Base-by-base conservation (phyloP, 2,329 filamentous ascomycete genomes). In the Diaporthe sp. region DNA sequence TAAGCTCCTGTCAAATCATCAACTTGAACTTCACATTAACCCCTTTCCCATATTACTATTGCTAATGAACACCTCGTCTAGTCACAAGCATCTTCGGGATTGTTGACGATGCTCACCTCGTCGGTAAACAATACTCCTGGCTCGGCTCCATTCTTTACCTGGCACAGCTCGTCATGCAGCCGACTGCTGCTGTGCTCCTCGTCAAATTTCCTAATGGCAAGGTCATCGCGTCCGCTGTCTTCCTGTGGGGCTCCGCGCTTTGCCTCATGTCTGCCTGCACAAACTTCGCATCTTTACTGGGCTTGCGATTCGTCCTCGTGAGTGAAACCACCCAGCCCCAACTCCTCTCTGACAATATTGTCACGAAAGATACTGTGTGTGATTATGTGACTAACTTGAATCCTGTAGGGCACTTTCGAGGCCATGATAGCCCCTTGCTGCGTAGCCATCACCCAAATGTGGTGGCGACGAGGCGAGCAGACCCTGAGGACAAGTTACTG, bases 111-210 rank as follows among this genome's bases (percentile, higher is more conserved):
- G 85, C 87, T 0, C 77, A 86, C 42, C 83, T 89, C 10, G 80
- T 83, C n/a, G 86, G 84, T 25, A 80, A 84, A 42, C 82, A 89
- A 71, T 86, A 84, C 77, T 91, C 90, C 2, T 92, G 90, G 90
- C 86, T 92, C 0, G 88, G 89, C 0, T 91, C 89, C 2, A 87
- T 92, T 69, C 82, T 92, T 19, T 92, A 89, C 77, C 82, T 91
- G n/a, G 89, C 89, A 0, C 89, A 91, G 78, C 84, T 92, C 12
- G 82, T 90, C 17, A 88, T 90, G 83, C 89, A 92, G 77, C 88
- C 89, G 1, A 81, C 89, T 0, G 85, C 89, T 6, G 88, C 89
- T 0, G 85, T 85, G 72, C 77, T 89, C 6, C 83, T 90, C 0
- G 88, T 90, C 37, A 88, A 88, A 76, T 77, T 89, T 0, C 89